Evolutionary conservation across 805 yeast species (phyloP).

Genomic region (Saturnispora hagleri): DNA sequence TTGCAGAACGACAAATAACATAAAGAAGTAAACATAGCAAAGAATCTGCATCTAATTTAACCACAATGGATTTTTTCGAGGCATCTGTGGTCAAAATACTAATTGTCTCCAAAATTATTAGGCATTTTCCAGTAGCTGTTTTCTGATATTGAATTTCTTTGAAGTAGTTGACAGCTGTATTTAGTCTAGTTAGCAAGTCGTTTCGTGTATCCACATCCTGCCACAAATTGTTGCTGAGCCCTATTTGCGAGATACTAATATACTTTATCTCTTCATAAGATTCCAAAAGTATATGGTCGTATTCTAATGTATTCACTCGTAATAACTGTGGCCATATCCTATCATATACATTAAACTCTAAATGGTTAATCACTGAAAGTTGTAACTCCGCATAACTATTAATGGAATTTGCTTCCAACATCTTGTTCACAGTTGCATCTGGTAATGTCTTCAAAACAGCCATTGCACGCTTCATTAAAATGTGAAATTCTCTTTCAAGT

Average conservation of each 20-base stretch:
- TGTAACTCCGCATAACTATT: slow-evolving; percentile 31
- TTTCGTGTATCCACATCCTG: slow-evolving; percentile 14
- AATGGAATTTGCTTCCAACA: slow-evolving; percentile 16
- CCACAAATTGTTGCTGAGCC: slow-evolving; percentile 28
- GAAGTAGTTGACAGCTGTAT: slow-evolving; percentile 44
- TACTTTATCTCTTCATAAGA: slow-evolving; percentile 30
- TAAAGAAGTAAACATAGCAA: slow-evolving; percentile 63
- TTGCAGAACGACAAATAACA: slow-evolving; percentile 56
- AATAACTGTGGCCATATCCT: slow-evolving; percentile 48
- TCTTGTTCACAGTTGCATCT: slow-evolving; percentile 17
- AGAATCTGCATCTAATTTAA: slow-evolving; percentile 69
- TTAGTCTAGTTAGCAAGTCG: slow-evolving; percentile 35
- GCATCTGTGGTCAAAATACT: slow-evolving; percentile 35
- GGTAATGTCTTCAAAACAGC: slow-evolving; percentile 15
- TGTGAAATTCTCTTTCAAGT: slow-evolving; percentile 6
- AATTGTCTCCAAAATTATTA: slow-evolving; percentile 43
- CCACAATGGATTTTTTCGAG: slow-evolving; percentile 10
- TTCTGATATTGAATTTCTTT: slow-evolving; percentile 37
- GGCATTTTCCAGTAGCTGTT: slow-evolving; percentile 39
- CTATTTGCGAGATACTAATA: slow-evolving; percentile 43
- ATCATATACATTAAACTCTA: slow-evolving; percentile 60
- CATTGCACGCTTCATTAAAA: slow-evolving; percentile 19
- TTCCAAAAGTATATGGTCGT: slow-evolving; percentile 17
- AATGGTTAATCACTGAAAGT: slow-evolving; percentile 54
- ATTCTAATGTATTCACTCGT: slow-evolving; percentile 3